Evolutionary conservation across 2,329 filamentous ascomycete genomes (phyloP).

Genomic region (Fusarium musae): DNA sequence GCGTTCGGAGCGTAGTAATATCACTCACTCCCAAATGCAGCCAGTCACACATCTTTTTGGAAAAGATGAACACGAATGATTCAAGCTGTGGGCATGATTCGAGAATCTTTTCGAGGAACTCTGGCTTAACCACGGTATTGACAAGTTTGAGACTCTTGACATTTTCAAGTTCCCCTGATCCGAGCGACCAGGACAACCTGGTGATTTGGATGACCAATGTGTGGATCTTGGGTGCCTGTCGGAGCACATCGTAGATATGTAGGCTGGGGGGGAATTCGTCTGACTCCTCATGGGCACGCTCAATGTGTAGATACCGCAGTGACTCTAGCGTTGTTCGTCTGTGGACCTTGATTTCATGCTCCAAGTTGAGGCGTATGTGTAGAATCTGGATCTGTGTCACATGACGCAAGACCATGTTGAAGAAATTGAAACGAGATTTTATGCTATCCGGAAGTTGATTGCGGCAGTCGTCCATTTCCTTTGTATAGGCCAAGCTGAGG

Average conservation of each 20-base stretch:
- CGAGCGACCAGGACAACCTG: fast-evolving
- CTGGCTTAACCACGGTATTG: background rate
- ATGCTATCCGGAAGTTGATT: background rate
- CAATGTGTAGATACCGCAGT: background rate
- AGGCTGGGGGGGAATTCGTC: background rate
- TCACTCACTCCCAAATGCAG: no score
- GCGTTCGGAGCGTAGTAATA: background rate
- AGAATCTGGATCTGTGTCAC: background rate
- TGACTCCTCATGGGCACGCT: fast-evolving
- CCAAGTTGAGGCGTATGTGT: fast-evolving
- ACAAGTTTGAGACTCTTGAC: background rate
- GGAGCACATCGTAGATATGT: background rate
- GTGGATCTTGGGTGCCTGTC: background rate
- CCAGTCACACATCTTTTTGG: no score
- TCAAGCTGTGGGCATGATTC: background rate
- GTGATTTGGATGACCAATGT: background rate
- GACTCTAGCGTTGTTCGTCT: background rate
- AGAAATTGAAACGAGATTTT: background rate
- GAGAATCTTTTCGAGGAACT: fast-evolving
- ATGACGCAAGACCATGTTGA: background rate
- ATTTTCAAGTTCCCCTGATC: background rate
- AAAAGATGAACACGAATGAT: background rate
- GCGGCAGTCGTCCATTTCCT: background rate
- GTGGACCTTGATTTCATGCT: background rate
- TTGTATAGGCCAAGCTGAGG: background rate